phyloP scores from a whole-genome alignment of 805 yeast genomes.

The Candida vartiovaarae region DNA sequence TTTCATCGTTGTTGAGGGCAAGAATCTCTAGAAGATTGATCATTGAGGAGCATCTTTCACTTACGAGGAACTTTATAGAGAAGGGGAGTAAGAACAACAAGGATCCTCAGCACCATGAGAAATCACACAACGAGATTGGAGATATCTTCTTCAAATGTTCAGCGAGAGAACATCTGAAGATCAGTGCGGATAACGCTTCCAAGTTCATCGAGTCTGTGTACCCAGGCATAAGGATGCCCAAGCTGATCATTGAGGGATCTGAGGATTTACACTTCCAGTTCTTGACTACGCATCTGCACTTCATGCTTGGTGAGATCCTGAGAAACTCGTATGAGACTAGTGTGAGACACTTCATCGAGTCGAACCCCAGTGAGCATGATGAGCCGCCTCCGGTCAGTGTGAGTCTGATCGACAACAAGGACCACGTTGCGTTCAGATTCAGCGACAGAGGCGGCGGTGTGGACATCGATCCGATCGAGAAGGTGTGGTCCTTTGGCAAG shows the following conservation, averaged over 20 bases:
- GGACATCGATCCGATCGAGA: conserved; percentile 45
- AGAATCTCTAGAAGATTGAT: conserved; percentile 86
- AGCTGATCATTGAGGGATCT: conserved; percentile 69
- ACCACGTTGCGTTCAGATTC: conserved; percentile 66
- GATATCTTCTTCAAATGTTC: conserved; percentile 78
- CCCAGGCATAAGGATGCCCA: conserved; percentile 58
- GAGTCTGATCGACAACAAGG: conserved; percentile 59
- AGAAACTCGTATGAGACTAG: conserved; percentile 85
- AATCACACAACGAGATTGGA: conserved; percentile 49
- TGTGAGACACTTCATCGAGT: conserved; percentile 36
- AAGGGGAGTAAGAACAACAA: conserved; percentile 15
- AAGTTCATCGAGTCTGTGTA: conserved; percentile 45
- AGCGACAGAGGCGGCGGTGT: conserved; percentile 93
- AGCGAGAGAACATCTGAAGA: conserved; percentile 57
- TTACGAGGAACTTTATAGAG: conserved; percentile 53
- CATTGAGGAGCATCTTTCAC: conserved; percentile 83
- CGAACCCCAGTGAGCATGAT: conserved; percentile 25
- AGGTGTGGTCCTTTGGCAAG: conserved; percentile 86
- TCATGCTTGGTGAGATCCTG: conserved; percentile 78
- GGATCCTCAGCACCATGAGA: conserved; percentile 32
- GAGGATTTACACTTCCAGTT: conserved; percentile 66
- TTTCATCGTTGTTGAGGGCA: conserved; percentile 73
- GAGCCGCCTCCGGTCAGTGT: conserved; percentile 72
- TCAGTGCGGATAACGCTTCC: conserved; percentile 46
- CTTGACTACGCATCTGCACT: conserved; percentile 79